Evolutionary conservation across 2,329 filamentous ascomycete genomes (phyloP).

Genomic region (Penicillium nordicum): DNA sequence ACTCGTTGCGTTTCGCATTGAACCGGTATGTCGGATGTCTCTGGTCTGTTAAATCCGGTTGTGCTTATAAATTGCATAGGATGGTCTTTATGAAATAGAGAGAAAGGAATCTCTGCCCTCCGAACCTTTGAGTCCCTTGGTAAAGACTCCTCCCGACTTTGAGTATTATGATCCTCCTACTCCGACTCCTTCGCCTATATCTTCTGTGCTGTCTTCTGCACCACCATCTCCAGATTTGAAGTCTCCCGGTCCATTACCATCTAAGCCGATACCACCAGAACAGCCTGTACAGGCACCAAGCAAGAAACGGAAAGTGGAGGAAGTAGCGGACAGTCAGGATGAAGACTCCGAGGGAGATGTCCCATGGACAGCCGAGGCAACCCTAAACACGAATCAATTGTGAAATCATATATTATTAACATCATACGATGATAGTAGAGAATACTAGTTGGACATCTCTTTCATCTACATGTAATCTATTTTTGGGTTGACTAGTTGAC

Average conservation of each 20-base stretch:
- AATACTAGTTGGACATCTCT: neutral
- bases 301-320: conserved; percentile 44
- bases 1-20: conserved; percentile 42
- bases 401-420: neutral
- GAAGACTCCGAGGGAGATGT: conserved; percentile 35
- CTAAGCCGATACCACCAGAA: neutral
- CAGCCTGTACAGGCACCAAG: conserved; percentile 11
- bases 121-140: neutral
- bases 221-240: neutral
- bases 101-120: neutral
- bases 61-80: conserved; percentile 5
- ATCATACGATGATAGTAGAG: neutral
- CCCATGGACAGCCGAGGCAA: conserved; percentile 26
- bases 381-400: neutral
- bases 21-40: conserved; percentile 27
- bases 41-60: neutral
- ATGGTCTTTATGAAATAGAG: conserved; percentile 12
- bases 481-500: neutral
- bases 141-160: conserved; percentile 2
- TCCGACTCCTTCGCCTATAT: conserved; percentile 5
- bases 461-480: neutral
- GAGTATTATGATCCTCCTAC: conserved; percentile 10
- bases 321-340: conserved; percentile 46
- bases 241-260: neutral
- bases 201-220: conserved; percentile 3